Percentiles rank a stretch among this genome's conserved stretches.
phyloP scores from a whole-genome alignment of 148 eudicot species.

The Nepenthes gracilis region DNA sequence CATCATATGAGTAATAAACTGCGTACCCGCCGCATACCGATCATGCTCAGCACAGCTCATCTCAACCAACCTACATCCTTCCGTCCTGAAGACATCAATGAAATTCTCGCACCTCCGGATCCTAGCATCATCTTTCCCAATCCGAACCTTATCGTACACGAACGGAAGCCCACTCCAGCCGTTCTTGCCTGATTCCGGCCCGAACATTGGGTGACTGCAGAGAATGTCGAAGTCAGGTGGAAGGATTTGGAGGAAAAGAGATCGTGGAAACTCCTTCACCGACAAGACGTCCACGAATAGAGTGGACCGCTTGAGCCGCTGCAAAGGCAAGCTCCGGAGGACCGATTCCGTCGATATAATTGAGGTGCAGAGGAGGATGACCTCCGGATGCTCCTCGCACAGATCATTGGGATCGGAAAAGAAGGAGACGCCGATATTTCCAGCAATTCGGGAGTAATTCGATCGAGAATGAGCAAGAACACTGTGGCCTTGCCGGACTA shows the following conservation, averaged over 20 bases:
- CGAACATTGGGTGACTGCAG: constrained; percentile 69
- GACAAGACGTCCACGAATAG: constrained; percentile 50
- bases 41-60: constrained; percentile 63
- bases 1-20: constrained; percentile 43
- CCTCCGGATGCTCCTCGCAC: constrained; percentile 65
- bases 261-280: constrained; percentile 44
- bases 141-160: constrained; percentile 47
- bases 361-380: constrained; percentile 57
- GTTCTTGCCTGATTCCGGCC: constrained; percentile 44
- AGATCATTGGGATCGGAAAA: constrained; percentile 36
- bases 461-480: constrained; percentile 55
- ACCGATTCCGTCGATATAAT: constrained; percentile 55
- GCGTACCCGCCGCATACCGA: constrained; percentile 39
- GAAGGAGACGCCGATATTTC: constrained; percentile 33
- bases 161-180: constrained; percentile 40
- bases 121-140: constrained; percentile 21
- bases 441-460: constrained; percentile 25
- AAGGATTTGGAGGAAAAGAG: constrained; percentile 17
- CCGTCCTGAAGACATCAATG: neutral
- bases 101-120: neutral
- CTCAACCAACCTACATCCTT: constrained; percentile 67
- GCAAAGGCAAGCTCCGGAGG: constrained; percentile 32
- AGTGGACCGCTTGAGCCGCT: constrained; percentile 33
- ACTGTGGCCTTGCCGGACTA: constrained; percentile 43
- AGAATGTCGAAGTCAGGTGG: constrained; percentile 37